phyloP scores from a whole-genome alignment of 2,329 filamentous ascomycete species.

The Ceratocystis cacaofunesta region DNA sequence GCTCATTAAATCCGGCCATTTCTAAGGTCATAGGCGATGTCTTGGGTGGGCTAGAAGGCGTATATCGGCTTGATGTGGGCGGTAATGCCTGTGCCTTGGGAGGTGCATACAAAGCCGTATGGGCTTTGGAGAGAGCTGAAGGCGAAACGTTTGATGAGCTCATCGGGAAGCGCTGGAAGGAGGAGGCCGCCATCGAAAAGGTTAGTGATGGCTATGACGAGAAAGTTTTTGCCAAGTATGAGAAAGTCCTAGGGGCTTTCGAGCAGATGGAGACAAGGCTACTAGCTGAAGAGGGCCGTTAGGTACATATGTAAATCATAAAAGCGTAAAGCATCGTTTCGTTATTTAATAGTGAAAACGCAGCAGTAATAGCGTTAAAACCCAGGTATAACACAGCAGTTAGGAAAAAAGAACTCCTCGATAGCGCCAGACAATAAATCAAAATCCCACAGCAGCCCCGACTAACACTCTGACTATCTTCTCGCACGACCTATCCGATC shows the following conservation, averaged over 20 bases:
- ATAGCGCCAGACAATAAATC: conserved; percentile 15
- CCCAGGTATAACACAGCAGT: not conserved
- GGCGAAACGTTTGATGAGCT: conserved; percentile 77
- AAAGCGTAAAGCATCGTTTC: not conserved
- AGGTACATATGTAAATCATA: not conserved
- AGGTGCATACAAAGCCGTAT: conserved; percentile 89
- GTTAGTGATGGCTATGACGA: conserved; percentile 68
- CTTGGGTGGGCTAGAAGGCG: conserved; percentile 73
- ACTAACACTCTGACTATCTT: not conserved
- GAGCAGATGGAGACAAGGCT: conserved; percentile 57
- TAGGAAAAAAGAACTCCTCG: not conserved
- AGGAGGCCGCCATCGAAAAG: conserved; percentile 67
- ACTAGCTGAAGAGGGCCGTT: conserved; percentile 23
- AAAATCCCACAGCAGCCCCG: not conserved
- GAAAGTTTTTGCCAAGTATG: conserved; percentile 64
- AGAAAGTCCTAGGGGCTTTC: conserved; percentile 60
- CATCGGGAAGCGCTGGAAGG: conserved; percentile 70
- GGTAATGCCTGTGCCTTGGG: conserved; percentile 91
- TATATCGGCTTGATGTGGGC: conserved; percentile 86
- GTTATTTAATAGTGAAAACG: not conserved
- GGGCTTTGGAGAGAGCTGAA: conserved; percentile 59
- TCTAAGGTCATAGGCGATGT: conserved; percentile 74
- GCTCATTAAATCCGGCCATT: conserved; percentile 78
- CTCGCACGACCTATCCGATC: conserved; percentile 5
- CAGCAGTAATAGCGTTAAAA: not conserved